Conservation (phyloP, 2,329 filamentous ascomycete genomes). For the Fusarium nisikadoi region DNA sequence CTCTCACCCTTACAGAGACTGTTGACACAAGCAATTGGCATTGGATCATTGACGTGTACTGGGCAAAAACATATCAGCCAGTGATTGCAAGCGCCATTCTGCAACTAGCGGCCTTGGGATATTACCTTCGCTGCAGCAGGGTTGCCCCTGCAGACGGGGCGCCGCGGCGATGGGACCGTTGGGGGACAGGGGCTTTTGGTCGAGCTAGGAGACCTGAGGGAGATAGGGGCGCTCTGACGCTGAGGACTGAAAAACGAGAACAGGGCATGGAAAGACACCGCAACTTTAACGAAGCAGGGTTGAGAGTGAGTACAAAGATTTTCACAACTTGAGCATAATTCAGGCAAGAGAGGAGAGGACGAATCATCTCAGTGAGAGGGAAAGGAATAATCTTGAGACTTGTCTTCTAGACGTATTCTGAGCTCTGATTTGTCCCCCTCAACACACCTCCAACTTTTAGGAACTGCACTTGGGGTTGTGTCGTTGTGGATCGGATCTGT, state of each 20-base stretch:
- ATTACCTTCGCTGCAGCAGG: slow-evolving; percentile 47
- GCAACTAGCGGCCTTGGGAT: slow-evolving; percentile 46
- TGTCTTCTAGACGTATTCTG: neutral
- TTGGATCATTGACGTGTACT: slow-evolving; percentile 36
- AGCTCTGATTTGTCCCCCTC: slow-evolving; percentile 32
- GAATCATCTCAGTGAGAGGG: neutral
- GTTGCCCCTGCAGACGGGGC: slow-evolving; percentile 45
- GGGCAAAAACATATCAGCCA: slow-evolving; percentile 38
- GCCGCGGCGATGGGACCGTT: slow-evolving; percentile 32
- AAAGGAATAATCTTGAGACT: neutral
- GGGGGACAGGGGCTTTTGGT: slow-evolving; percentile 12
- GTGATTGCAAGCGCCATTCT: slow-evolving; percentile 45
- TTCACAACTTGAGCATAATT: neutral
- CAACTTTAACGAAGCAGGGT: slow-evolving; percentile 24
- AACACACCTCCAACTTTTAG: slow-evolving; percentile 16
- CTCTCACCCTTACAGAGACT: slow-evolving; percentile 37
- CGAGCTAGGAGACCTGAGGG: slow-evolving; percentile 29
- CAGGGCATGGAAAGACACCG: slow-evolving; percentile 31
- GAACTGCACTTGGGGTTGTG: slow-evolving; percentile 24
- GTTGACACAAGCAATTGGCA: slow-evolving; percentile 7
- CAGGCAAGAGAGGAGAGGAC: neutral
- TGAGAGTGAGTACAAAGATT: neutral
- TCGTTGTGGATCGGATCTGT: slow-evolving; percentile 33
- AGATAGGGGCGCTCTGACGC: slow-evolving; percentile 32
- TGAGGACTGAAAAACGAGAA: neutral